Percentiles rank a stretch among this genome's conserved stretches.
Conservation (phyloP, 768 basidiomycete genomes). For the Naganishia antarctica region DNA sequence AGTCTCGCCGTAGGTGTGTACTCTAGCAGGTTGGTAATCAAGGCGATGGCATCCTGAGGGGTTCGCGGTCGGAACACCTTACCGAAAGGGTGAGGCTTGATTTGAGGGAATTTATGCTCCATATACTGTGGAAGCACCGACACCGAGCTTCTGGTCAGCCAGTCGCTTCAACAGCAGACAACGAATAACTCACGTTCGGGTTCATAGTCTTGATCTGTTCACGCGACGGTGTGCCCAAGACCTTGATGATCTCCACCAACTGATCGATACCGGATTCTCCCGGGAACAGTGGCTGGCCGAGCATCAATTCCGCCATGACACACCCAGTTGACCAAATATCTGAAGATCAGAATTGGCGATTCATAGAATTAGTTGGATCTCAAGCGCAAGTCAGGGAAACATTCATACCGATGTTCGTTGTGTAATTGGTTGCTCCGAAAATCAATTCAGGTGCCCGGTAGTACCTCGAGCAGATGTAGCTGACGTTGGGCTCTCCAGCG, state of each 20-base stretch:
- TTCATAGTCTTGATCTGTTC: slow-evolving; percentile 99
- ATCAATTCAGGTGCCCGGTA: slow-evolving; percentile 99
- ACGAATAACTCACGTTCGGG: slow-evolving; percentile 61
- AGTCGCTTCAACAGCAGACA: background rate
- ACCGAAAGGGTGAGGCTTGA: slow-evolving; percentile 98
- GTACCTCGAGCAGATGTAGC: slow-evolving; percentile 99
- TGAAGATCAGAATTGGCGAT: slow-evolving; percentile 49
- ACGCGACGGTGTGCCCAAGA: slow-evolving; percentile 92
- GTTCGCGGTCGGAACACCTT: slow-evolving; percentile 99
- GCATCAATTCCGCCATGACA: slow-evolving; percentile 99
- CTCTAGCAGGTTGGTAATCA: slow-evolving; percentile 89
- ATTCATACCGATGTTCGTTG: slow-evolving; percentile 86
- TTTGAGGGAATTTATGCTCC: slow-evolving; percentile 99
- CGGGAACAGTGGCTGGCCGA: slow-evolving; percentile 97
- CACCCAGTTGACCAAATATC: slow-evolving; percentile 99
- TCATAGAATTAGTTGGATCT: no score
- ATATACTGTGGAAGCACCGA: slow-evolving; percentile 62
- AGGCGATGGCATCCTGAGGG: slow-evolving; percentile 87
- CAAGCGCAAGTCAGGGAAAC: no score
- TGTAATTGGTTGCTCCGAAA: slow-evolving; percentile 99
- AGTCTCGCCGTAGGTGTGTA: slow-evolving; percentile 94
- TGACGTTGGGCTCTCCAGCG: slow-evolving; percentile 96
- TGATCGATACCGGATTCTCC: slow-evolving; percentile 96
- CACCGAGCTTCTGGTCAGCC: background rate
- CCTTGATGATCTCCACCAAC: slow-evolving; percentile 99